These are phyloP conservation scores for Aspergillus piperis DNA, from an alignment of 2,329 filamentous ascomycete genomes.

Conservation along the genomic window DNA sequence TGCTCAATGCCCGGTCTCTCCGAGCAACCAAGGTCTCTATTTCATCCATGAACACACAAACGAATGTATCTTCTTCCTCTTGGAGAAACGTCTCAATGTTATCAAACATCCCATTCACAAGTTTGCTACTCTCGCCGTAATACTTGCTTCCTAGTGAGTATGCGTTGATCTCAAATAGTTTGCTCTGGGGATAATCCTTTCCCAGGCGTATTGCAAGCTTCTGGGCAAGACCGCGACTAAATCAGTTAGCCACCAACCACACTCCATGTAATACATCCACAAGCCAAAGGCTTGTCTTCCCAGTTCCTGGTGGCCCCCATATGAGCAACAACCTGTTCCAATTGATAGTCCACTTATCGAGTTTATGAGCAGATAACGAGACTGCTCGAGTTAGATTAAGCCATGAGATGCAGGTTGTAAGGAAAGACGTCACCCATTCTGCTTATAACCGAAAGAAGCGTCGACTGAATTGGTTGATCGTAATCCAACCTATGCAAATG, in stretches of 20 bases:
- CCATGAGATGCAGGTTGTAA: not conserved
- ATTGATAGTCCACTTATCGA: conserved; percentile 42
- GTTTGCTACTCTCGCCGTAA: conserved; percentile 51
- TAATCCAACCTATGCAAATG: conserved; percentile 41
- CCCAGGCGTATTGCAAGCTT: conserved; percentile 53
- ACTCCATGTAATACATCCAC: not conserved
- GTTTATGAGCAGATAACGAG: conserved; percentile 33
- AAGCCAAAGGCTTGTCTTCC: conserved; percentile 65
- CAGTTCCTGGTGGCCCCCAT: conserved; percentile 91
- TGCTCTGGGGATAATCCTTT: conserved; percentile 41
- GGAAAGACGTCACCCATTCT: conserved; percentile 36
- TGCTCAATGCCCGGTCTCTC: conserved; percentile 42
- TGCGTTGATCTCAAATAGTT: conserved; percentile 51
- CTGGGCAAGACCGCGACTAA: conserved; percentile 49
- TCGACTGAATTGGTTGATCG: conserved; percentile 44
- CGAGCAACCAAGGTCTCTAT: conserved; percentile 52
- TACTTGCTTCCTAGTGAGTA: conserved; percentile 50
- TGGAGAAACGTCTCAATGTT: conserved; percentile 38
- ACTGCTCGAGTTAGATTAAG: conserved; percentile 20
- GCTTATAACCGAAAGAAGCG: conserved; percentile 43
- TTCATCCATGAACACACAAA: conserved; percentile 54
- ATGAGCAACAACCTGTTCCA: conserved; percentile 68
- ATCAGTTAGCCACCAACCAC: not conserved
- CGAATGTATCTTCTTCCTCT: conserved; percentile 43
- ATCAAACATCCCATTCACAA: conserved; percentile 48